Evolutionary conservation across 768 basidiomycete genomes (phyloP), one percentile per base, ranked within the genome.

Genomic region (Tulasnella sp.): DNA sequence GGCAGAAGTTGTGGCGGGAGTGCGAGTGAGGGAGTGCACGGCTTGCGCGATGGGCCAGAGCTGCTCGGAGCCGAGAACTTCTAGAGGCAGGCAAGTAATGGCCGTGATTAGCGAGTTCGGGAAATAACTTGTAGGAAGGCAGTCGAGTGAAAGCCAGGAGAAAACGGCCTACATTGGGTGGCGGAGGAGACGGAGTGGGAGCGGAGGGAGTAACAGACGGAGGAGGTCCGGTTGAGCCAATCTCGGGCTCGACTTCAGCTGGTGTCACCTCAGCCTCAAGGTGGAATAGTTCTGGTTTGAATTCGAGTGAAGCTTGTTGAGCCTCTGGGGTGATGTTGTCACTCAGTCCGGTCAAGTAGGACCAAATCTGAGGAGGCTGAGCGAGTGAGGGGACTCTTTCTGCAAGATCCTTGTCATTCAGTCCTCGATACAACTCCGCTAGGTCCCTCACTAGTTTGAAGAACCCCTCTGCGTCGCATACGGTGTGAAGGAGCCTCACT

Each of bases 401-500:
- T 21, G 53, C 51, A 44, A 4, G 47, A 19, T 42, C 34, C 3
- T 21, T 43, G 34, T 24, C 19, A 26, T 8, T 24, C 3, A 59
- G n/a, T 10, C 32, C 49, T 4, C 61, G 30, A 47, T 67, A 67
- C 17, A 65, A 44, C 53, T 55, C 51, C 4, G 62, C 60, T 51
- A 67, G 52, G 61, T 67, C 62, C n/a, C 65, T 42, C 4, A 56
- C 56, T 10, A 67, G 30, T 43, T 63, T 61, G 42, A 64, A 65
- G 62, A 61, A 65, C 24, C 65, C 65, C n/a, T 59, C 61, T n/a
- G 61, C 66, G 41, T 67, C 66, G n/a, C 49, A 47, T 19, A 65
- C 24, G 23, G 44, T 58, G 50, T 67, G 66, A 19, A 56, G 56
- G 32, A 62, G 29, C 23, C 65, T n/a, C 17, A 67, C 42, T 21